Evolutionary conservation across 306 rosid genomes (phyloP).

Genomic region (Vigna radiata): DNA sequence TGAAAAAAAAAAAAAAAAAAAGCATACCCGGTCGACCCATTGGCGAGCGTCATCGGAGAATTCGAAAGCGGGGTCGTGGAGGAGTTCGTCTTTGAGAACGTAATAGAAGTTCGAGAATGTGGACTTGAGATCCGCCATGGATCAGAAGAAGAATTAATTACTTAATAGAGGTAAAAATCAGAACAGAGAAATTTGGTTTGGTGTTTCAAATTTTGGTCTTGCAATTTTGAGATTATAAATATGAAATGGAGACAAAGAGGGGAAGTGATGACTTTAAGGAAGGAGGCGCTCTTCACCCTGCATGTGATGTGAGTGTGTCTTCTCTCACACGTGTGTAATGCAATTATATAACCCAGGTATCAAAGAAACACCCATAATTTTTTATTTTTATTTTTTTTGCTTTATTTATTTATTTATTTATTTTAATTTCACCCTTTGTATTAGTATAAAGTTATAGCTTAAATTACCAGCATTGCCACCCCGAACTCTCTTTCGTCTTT

Average conservation of each 20-base stretch:
- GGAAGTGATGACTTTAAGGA: background rate
- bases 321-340: background rate
- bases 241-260: too few relatives aligned
- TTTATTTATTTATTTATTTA: too few relatives aligned
- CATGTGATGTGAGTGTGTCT: background rate
- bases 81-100: slow-evolving; percentile 72
- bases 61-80: slow-evolving; percentile 80
- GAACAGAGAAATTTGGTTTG: background rate
- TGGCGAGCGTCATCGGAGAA: slow-evolving; percentile 68
- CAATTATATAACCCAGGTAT: too few relatives aligned
- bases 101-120: slow-evolving; percentile 73
- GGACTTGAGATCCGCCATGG: slow-evolving; percentile 83
- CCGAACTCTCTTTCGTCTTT: too few relatives aligned
- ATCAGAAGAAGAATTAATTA: background rate
- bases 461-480: too few relatives aligned
- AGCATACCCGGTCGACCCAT: slow-evolving; percentile 69
- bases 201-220: background rate
- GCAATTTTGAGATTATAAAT: background rate
- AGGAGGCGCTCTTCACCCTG: background rate
- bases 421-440: too few relatives aligned
- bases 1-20: background rate
- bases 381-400: too few relatives aligned
- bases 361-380: too few relatives aligned
- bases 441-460: too few relatives aligned
- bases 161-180: too few relatives aligned